Evolutionary conservation across 257 asterid species (phyloP).

Genomic region (Schizonepeta tenuifolia): DNA sequence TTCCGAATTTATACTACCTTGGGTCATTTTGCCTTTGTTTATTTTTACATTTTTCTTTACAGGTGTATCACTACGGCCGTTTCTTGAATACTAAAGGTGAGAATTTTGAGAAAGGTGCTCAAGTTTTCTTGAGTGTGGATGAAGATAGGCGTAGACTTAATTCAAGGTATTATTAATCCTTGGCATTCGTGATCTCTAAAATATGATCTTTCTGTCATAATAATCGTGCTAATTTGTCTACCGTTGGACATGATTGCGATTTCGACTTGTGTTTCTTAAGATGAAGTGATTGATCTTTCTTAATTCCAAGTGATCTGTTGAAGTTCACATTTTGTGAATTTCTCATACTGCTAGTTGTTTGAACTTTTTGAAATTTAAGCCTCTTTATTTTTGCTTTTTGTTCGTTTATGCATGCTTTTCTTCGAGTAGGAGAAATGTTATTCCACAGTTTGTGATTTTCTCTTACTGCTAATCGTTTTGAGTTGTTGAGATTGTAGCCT

Average conservation of each 20-base stretch:
- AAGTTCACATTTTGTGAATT: background rate
- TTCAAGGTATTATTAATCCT: slow-evolving; percentile 50
- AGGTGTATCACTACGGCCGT: slow-evolving; percentile 70
- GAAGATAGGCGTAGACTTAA: slow-evolving; percentile 62
- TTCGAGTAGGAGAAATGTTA: background rate
- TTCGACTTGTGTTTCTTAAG: background rate
- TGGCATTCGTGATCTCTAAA: slow-evolving; percentile 5
- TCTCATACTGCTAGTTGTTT: background rate
- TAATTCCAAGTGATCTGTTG: background rate
- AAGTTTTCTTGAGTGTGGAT: slow-evolving; percentile 64
- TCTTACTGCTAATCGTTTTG: background rate
- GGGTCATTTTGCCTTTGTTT: background rate
- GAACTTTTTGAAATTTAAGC: background rate
- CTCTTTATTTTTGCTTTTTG: background rate
- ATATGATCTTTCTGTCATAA: background rate
- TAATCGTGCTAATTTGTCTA: background rate
- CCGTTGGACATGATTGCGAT: background rate
- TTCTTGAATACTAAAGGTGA: slow-evolving; percentile 47
- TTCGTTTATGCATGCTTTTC: background rate
- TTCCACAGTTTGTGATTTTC: background rate
- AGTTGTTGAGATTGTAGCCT: slow-evolving; percentile 6
- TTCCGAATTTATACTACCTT: background rate
- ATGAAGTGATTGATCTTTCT: background rate
- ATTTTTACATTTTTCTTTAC: background rate
- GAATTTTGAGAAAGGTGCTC: slow-evolving; percentile 46